Evolutionary conservation across 176 grass and related monocot genomes (phyloP), one percentile per base, ranked within the genome.

Genomic region (Oryza brachyantha): DNA sequence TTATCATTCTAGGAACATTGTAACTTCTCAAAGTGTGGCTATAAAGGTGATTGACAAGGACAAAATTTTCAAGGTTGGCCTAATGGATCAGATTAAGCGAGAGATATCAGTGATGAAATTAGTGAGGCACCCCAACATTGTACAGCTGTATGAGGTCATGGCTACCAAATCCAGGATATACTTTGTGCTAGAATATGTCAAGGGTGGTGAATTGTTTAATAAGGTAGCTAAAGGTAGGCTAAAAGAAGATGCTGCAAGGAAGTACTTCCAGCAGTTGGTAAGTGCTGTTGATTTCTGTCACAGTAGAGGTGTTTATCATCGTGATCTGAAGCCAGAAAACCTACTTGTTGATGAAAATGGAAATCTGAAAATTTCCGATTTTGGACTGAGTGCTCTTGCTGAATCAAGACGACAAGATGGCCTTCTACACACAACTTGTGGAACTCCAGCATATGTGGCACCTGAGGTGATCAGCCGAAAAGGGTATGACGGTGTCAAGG

Each of bases 401-500:
- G 81, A 86, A 36, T 86, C 84, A 57, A 84, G 80, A 59, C 62
- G 72, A 32, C 70, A 79, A 62, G 88, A 90, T 31, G 88, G 88
- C 36, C 76, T 86, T 36, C 79, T 90, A 29, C 88, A 83, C 35
- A 90, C 88, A 5, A 83, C 88, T 43, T 86, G 88, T 26, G 88
- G 88, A 7, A 90, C 84, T 29, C 88, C 88, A 13, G 77, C 77
- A 37, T 90, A 90, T 68, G 88, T 90, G 32, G 88, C 84, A 2
- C 88, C 84, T 40, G 88, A 90, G 75, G 88, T 90, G 27, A 78
- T 90, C 11, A 75, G 46, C 52, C 38, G 29, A 21, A 86, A 58
- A 74, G 88, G 88, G 27, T 90, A 90, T 66, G 88, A 90, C n/a
- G 88, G 88, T 71, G 88, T 70, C 21, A 90, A 80, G n/a, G 84